Evolutionary conservation across 2,329 filamentous ascomycete species (phyloP).

Genomic region (Exophiala lecanii-corni): DNA sequence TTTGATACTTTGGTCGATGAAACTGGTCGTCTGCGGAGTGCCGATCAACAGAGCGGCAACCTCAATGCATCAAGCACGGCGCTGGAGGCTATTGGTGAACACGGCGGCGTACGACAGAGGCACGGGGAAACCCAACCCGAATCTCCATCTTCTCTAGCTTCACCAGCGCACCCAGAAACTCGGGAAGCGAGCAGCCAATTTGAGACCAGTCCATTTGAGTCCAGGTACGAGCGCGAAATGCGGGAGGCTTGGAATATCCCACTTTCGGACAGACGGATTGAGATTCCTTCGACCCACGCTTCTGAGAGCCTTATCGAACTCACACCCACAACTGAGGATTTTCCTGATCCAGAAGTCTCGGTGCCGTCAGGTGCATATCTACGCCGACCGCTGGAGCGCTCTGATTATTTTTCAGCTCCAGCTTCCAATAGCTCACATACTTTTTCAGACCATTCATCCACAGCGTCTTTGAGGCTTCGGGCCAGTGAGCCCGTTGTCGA

Average conservation of each 20-base stretch:
- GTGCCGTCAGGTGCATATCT: constrained; percentile 17
- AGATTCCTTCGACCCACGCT: constrained; percentile 34
- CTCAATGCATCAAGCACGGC: constrained; percentile 4
- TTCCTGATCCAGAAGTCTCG: constrained; percentile 29
- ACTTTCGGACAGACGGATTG: constrained; percentile 13
- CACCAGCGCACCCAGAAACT: constrained; percentile 1
- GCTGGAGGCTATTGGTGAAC: constrained; percentile 2
- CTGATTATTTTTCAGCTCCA: constrained; percentile 28
- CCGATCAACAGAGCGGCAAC: neutral
- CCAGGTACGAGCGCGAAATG: constrained; percentile 27
- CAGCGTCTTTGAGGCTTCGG: neutral
- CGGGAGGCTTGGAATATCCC: constrained; percentile 27
- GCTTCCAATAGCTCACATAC: constrained; percentile 28
- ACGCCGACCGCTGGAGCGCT: constrained; percentile 20
- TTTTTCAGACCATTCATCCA: constrained; percentile 32
- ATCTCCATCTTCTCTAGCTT: constrained; percentile 9
- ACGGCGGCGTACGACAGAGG: constrained; percentile 2
- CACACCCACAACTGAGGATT: constrained; percentile 42
- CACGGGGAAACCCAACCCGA: constrained; percentile 1
- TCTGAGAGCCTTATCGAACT: constrained; percentile 42
- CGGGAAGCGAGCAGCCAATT: neutral
- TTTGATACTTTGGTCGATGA: constrained; percentile 45
- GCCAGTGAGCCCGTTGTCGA: neutral
- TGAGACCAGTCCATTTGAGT: constrained; percentile 18
- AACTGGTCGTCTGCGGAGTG: constrained; percentile 32